Percentiles rank a stretch among this genome's conserved stretches.
phyloP scores from a whole-genome alignment of 257 asterid genomes.

The Ehretia macrophylla region DNA sequence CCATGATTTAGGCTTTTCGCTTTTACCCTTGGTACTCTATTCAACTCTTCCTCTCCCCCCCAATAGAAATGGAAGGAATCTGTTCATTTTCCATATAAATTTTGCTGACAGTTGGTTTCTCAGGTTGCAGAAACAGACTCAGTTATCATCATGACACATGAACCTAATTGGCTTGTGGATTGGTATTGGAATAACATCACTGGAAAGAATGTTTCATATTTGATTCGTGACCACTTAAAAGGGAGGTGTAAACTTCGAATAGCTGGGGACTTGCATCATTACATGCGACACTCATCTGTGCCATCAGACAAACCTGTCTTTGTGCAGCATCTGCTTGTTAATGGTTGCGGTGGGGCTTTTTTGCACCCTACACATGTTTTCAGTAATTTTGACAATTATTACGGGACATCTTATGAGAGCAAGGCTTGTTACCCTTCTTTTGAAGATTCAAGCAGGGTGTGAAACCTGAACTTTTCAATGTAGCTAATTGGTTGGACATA shows the following conservation, averaged over 20 bases:
- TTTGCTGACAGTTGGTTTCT: background rate
- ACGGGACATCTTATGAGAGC: slow-evolving; percentile 71
- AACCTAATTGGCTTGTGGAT: slow-evolving; percentile 96
- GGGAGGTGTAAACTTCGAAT: slow-evolving; percentile 90
- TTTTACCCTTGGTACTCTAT: no score
- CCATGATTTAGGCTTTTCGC: no score
- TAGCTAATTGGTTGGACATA: no score
- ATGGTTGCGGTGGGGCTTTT: slow-evolving; percentile 99
- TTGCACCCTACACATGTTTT: slow-evolving; percentile 98
- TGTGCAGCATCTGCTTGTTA: slow-evolving; percentile 90
- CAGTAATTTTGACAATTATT: slow-evolving; percentile 51
- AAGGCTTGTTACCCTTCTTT: slow-evolving; percentile 88
- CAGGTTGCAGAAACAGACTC: slow-evolving; percentile 81
- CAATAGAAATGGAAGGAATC: no score
- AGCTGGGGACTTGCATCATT: slow-evolving; percentile 98
- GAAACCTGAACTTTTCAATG: slow-evolving; percentile 3
- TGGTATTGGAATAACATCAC: slow-evolving; percentile 79
- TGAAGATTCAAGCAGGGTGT: slow-evolving; percentile 98
- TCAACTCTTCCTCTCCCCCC: no score
- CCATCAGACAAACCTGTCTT: slow-evolving; percentile 74
- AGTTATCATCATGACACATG: slow-evolving; percentile 96
- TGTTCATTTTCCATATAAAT: background rate
- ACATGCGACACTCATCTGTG: slow-evolving; percentile 86
- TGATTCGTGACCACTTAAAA: slow-evolving; percentile 74
- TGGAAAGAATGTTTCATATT: slow-evolving; percentile 71